phyloP scores from a whole-genome alignment of 192 early-diverging fungal species.

The Radiomyces spectabilis region DNA sequence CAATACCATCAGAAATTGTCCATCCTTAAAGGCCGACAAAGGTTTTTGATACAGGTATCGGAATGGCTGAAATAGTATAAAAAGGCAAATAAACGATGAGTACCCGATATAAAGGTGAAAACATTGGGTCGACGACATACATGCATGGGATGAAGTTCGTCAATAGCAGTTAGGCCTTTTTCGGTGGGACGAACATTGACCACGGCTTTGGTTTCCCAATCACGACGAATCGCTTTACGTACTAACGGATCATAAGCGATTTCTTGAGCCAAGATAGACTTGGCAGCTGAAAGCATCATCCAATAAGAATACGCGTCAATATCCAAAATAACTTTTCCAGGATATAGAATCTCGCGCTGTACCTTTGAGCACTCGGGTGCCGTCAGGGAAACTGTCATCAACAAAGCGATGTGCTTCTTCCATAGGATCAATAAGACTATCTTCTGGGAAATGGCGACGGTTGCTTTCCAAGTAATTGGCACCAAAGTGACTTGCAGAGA shows the following conservation, averaged over 20 bases:
- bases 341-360: no score
- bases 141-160: constrained; percentile 66
- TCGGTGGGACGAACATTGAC: constrained; percentile 76
- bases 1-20: constrained; percentile 70
- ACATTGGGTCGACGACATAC: no score
- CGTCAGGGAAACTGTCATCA: constrained; percentile 33
- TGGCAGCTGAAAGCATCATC: no score
- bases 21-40: constrained; percentile 57
- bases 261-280: constrained; percentile 63
- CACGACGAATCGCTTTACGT: constrained; percentile 63
- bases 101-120: no score
- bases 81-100: no score
- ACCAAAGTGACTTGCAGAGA: constrained; percentile 55
- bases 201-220: constrained; percentile 60
- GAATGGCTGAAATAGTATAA: no score
- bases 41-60: constrained; percentile 81
- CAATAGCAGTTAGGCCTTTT: constrained; percentile 69
- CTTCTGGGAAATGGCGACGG: constrained; percentile 56
- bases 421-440: constrained; percentile 41
- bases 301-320: no score
- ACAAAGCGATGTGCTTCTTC: constrained; percentile 47
- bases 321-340: no score
- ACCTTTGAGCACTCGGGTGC: constrained; percentile 49
- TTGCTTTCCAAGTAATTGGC: constrained; percentile 45
- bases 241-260: constrained; percentile 78